Base-by-base conservation (phyloP, 2,329 filamentous ascomycete species). In the Ciborinia camelliae region DNA sequence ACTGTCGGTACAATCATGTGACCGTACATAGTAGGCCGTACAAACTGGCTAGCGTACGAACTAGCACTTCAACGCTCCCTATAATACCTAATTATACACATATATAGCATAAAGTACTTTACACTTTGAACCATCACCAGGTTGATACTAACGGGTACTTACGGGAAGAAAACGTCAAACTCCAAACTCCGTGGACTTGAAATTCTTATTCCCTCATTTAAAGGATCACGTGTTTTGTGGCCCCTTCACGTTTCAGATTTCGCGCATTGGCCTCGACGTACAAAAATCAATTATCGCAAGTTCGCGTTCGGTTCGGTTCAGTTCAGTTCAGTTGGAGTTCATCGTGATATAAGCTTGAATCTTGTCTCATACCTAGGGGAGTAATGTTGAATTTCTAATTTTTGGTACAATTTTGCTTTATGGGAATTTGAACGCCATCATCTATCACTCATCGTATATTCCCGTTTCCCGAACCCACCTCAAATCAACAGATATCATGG, bases 221-320 rank as follows among this genome's bases (percentile, higher is more conserved):
- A 58, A 47, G 35, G 20, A 35, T 63, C 62, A 63, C 62, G 62
- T 63, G 62, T 23, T 63, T 59, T 58, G 52, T 59, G 53, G 43
- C 28, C 15, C 35, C 50, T n/a, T 12, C 35, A 57, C 57, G 69
- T 71, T 71, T 71, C 69, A 70, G 65, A 68, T 55, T 66, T 48
- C 64, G 62, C 63, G 65, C 67, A 71, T 54, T 60, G 69, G 65
- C 67, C 57, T 64, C 52, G 64, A 59, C 53, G n/a, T n/a, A 4
- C 41, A 43, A 20, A 48, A 65, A 65, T 43, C 41, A 18, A 48
- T 30, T 39, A 41, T 64, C 60, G 37, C 57, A 67, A 67, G n/a
- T n/a, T n/a, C n/a, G n/a, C n/a, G n/a, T n/a, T n/a, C n/a, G n/a
- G n/a, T n/a, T n/a, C n/a, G n/a, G n/a, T n/a, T n/a, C n/a, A n/a